Base-by-base conservation (phyloP, 176 grass and related monocot species). In the Phoenix roebelenii region DNA sequence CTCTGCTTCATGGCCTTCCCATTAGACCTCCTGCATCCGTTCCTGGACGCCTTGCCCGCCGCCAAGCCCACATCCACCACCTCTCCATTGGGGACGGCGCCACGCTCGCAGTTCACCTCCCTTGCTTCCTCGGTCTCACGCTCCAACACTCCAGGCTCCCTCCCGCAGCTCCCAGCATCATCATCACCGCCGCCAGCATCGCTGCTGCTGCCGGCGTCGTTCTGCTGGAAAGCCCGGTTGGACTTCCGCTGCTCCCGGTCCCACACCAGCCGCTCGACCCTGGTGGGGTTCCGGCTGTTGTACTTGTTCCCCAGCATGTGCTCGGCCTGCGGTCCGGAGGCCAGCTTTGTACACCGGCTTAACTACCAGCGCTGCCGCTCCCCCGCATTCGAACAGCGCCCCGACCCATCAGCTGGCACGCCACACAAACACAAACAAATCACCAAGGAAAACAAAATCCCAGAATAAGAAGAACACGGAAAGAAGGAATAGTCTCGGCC, bases 1-100 rank as follows among this genome's bases (percentile, higher is more conserved):
- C 94, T 69, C 76, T 99, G 94, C 79, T 86, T 99, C 94, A 99
- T 99, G 59, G 73, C 82, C 25, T 79, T 22, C 24, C 4, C 70
- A 65, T 49, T 23, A 58, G 50, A 64, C 23, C 55, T 70, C 72
- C 53, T 65, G 49, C 5, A 75, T 57, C 50, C 73, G 16, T 14
- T 30, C 60, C 63, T 60, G 20, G 12, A 44, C 50, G 32, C 64
- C 29, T 16, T 24, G 6, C 19, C n/a, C 15, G 59, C 25, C 2
- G 12, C 28, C 17, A 20, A 73, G 49, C 50, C 23, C 6, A 19
- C 59, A 12, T 62, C 51, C 19, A 52, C 20, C 23, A 55, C 48
- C 59, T 62, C 59, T 12, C 54, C 70, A n/a, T 60, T 50, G 14
- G 51, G 49, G 28, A 39, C 28, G 18, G n/a, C 50, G 19, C 70